A percentile compares a stretch with the other conserved stretches of the same genome.
These are phyloP conservation scores for Phenoliferia sp. DNA, from an alignment of 1,284 basidiomycete genomes.

Conservation along the genomic window DNA sequence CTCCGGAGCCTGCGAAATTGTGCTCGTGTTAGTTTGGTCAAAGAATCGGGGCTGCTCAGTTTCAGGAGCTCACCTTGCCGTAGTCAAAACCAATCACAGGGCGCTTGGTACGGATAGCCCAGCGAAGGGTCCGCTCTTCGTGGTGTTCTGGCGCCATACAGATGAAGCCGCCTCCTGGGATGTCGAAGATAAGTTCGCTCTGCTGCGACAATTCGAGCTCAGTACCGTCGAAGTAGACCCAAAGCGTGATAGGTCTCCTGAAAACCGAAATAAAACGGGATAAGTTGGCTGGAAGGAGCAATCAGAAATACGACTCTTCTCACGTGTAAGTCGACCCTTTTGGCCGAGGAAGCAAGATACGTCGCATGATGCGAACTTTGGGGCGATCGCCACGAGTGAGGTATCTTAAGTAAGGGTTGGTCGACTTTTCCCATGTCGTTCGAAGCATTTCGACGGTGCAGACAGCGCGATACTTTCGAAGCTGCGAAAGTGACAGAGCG, in stretches of 20 bases:
- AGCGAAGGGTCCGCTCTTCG: slow-evolving; percentile 83
- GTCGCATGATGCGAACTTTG: slow-evolving; percentile 60
- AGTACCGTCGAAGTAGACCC: slow-evolving; percentile 75
- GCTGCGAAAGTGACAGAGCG: slow-evolving; percentile 48
- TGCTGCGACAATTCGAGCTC: slow-evolving; percentile 61
- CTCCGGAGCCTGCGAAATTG: slow-evolving; percentile 31
- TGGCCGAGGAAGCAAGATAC: slow-evolving; percentile 77
- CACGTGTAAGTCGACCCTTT: slow-evolving; percentile 58
- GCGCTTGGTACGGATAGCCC: slow-evolving; percentile 73
- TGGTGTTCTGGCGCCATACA: slow-evolving; percentile 93
- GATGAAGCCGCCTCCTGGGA: slow-evolving; percentile 93
- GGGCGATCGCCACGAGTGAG: slow-evolving; percentile 57
- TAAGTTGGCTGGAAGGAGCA: background rate
- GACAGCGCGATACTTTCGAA: slow-evolving; percentile 82
- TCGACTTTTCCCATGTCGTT: slow-evolving; percentile 90
- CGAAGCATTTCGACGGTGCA: slow-evolving; percentile 95
- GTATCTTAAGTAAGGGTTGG: slow-evolving; percentile 77
- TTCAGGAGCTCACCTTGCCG: slow-evolving; percentile 66
- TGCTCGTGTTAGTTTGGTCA: background rate
- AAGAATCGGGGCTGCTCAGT: background rate
- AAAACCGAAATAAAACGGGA: background rate
- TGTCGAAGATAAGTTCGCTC: slow-evolving; percentile 80
- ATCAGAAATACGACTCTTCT: background rate
- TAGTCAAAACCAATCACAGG: slow-evolving; percentile 87
- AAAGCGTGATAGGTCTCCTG: slow-evolving; percentile 71